Evolutionary conservation across 1,139 yeast genomes (phyloP), one percentile per base, ranked within the genome.

Genomic region (Sugiyamaella grinbergsii): DNA sequence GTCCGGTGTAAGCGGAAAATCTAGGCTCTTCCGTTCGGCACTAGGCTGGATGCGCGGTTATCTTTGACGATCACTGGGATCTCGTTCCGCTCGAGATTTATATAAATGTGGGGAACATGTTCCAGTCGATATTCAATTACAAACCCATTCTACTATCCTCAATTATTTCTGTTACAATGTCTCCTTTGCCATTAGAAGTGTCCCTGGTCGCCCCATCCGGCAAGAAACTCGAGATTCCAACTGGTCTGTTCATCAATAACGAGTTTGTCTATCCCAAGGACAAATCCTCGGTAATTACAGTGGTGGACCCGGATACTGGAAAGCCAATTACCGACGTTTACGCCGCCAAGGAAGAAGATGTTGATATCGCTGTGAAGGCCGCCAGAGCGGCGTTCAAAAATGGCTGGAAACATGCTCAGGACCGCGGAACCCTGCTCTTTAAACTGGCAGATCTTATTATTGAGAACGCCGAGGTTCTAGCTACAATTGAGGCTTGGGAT

Each of bases 401-500:
- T 50, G 73, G 49, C 6, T 81, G 86, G 86, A 71, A 71, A 52
- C 36, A 77, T 56, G 79, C 80, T 33, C 76, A 74, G 42, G 77
- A 74, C 55, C 80, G 90, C 65, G 85, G 83, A 20, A 67, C 69
- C 49, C 76, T 80, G 51, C 72, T 86, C 60, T 66, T 65, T 71
- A 83, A 81, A 70, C 71, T 86, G 49, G 93, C 91, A 38, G 85
- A 83, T 58, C 68, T 79, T 58, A 67, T 86, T 64, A 85, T 80
- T 63, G 73, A 77, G 58, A 75, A 85, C 61, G 70, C 75, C 56
- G 88, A 84, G 47, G 68, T 79, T 41, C 62, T 85, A 50, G 80
- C 87, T n/a, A 72, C 85, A 37, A 78, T 86, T 60, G 95, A 86
- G 72, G 82, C 93, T 20, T 76, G 87, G 77, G 94, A 86, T 66